Percentiles rank a stretch among this genome's conserved stretches.
Evolutionary conservation across 169 alveolate genomes (phyloP).

Genomic region (Eimeria zaria): DNA sequence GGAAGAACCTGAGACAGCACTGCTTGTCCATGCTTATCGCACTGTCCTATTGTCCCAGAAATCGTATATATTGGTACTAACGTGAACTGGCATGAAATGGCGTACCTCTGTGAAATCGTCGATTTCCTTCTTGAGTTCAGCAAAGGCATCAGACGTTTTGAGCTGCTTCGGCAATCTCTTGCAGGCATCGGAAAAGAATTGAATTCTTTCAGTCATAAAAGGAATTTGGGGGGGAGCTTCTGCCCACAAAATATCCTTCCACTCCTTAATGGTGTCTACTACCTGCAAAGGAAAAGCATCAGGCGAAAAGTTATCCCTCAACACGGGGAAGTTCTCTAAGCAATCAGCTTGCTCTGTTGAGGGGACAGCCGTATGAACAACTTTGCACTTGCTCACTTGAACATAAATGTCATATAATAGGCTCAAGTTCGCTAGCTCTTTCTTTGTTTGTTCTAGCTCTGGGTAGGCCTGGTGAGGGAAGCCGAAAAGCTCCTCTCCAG

Average conservation of each 20-base stretch:
- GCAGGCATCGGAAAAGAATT: slow-evolving; percentile 93
- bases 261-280: slow-evolving; percentile 94
- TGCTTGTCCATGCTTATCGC: slow-evolving; percentile 69
- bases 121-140: slow-evolving; percentile 96
- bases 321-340: background rate
- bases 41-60: slow-evolving; percentile 39
- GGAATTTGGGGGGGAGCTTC: slow-evolving; percentile 95
- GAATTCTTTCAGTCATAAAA: slow-evolving; percentile 91
- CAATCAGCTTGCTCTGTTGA: background rate
- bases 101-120: slow-evolving; percentile 93
- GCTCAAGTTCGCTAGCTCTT: slow-evolving; percentile 95
- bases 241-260: slow-evolving; percentile 96
- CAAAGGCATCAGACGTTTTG: slow-evolving; percentile 97
- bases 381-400: slow-evolving; percentile 60
- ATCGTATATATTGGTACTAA: background rate
- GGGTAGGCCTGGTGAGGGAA: slow-evolving; percentile 96
- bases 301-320: slow-evolving; percentile 30
- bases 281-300: slow-evolving; percentile 87
- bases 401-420: slow-evolving; percentile 96
- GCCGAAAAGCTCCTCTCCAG: slow-evolving; percentile 97
- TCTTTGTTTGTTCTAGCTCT: slow-evolving; percentile 96
- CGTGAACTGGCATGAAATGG: background rate
- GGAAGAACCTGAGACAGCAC: slow-evolving; percentile 91
- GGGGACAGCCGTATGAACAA: background rate
- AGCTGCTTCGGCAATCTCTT: slow-evolving; percentile 96